Base-by-base conservation (phyloP, 140 eudicot species). In the Anethum foeniculum region DNA sequence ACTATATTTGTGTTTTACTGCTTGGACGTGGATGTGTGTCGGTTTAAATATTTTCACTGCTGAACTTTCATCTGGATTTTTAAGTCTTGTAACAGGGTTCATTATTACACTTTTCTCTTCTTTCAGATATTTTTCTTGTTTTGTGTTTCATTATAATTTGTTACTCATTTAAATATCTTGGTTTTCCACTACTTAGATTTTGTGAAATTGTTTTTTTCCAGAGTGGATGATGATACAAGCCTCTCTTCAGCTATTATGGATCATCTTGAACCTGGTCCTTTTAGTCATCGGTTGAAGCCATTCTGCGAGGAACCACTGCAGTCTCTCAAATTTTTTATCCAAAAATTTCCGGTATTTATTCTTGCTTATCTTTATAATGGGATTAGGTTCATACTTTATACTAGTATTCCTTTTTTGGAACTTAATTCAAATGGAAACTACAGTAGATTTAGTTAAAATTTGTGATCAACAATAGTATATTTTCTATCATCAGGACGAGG, bases 201-300 rank as follows among this genome's bases (percentile, higher is more conserved):
- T 7, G 14, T 34, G 36, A 30, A 72, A 41, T 18, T 77, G 21
- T 78, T 78, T 36, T 78, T 76, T 76, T 79, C 81, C 89, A 95
- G 99, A 49, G 85, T 92, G 23, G 85, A 85, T 64, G 99, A 95
- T 65, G 81, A 79, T 49, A 80, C 87, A 77, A 90, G 76, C 75
- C 80, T 92, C 23, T 77, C 82, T 82, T 86, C 81, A 23, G 74
- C 43, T 56, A 85, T 95, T 80, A 90, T 83, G 78, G 89, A 92
- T 32, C 99, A 95, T 85, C 80, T 95, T 52, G 81, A 90, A 74
- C 90, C 97, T 36, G 90, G 97, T 52, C 96, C 99, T 3, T 84
- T 85, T 85, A 92, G 87, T 71, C 91, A 91, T 80, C 81, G 62
- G 21, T 84, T 95, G 88, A 90, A 81, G 85, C 89, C 76, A 58